Evolutionary conservation across 2,329 filamentous ascomycete genomes (phyloP).

Genomic region (Triangularia setosa): DNA sequence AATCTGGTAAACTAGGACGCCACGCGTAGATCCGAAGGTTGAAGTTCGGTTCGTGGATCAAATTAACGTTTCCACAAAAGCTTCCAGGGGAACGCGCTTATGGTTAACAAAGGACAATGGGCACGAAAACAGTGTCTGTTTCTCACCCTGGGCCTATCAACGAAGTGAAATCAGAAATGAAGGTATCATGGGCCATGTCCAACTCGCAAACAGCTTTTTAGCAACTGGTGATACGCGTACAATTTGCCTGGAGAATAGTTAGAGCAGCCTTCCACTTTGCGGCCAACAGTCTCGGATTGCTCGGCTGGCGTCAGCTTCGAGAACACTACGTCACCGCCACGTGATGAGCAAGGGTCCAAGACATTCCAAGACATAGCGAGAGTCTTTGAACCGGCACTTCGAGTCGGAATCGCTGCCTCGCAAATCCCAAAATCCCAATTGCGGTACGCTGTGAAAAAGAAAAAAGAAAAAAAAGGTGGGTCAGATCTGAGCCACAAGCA

Average conservation of each 20-base stretch:
- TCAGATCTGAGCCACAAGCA: neutral
- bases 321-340: slow-evolving; percentile 23
- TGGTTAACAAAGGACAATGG: neutral
- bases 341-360: slow-evolving; percentile 12
- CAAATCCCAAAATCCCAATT: neutral
- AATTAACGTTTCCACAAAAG: neutral
- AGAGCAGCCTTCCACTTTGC: neutral
- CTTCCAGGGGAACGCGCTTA: neutral
- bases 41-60: neutral
- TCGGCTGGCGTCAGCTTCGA: slow-evolving; percentile 11
- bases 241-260: neutral
- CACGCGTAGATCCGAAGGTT: neutral
- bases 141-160: neutral
- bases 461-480: too few species aligned
- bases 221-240: neutral
- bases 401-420: neutral
- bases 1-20: neutral
- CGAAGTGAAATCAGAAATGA: neutral
- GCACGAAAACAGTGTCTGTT: neutral
- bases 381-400: neutral
- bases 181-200: neutral
- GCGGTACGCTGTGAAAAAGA: neutral
- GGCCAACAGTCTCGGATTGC: neutral
- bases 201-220: neutral
- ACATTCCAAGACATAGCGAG: neutral